Percentiles rank a stretch among this genome's conserved stretches.
Evolutionary conservation across 306 rosid species (phyloP).

Genomic region (Vachellia pachyceras): DNA sequence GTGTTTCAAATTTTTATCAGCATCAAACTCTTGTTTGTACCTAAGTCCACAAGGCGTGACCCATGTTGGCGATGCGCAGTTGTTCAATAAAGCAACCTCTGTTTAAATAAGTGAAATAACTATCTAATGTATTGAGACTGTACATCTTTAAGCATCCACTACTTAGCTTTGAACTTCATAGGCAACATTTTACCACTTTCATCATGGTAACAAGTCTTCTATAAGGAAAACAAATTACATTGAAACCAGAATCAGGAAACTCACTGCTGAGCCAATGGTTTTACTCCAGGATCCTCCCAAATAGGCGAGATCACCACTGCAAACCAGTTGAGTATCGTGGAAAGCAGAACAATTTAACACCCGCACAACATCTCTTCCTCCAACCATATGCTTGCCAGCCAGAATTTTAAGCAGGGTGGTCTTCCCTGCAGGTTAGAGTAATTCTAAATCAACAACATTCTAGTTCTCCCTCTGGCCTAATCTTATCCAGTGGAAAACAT

Average conservation of each 20-base stretch:
- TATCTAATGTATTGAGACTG: background rate
- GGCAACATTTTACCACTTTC: slow-evolving; percentile 1
- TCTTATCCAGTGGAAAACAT: background rate
- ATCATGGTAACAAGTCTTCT: background rate
- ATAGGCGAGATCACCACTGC: slow-evolving; percentile 89
- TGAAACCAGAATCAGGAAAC: slow-evolving; percentile 33
- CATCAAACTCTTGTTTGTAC: slow-evolving; percentile 10
- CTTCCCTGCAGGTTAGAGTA: slow-evolving; percentile 63
- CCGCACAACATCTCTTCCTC: slow-evolving; percentile 94
- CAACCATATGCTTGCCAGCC: slow-evolving; percentile 95
- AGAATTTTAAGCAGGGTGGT: slow-evolving; percentile 86
- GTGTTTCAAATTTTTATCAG: slow-evolving; percentile 13
- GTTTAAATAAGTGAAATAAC: background rate
- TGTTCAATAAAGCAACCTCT: slow-evolving; percentile 14
- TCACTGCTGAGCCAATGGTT: slow-evolving; percentile 83
- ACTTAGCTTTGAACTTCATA: slow-evolving; percentile 8
- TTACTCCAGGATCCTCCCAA: slow-evolving; percentile 98
- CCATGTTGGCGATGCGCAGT: slow-evolving; percentile 25
- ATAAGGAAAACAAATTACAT: background rate
- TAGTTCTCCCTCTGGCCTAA: background rate
- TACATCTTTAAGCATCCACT: background rate
- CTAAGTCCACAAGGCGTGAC: slow-evolving; percentile 10
- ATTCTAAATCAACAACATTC: background rate
- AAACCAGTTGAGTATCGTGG: slow-evolving; percentile 87
- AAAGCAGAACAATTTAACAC: slow-evolving; percentile 85